Evolutionary conservation across 2,329 filamentous ascomycete genomes (phyloP).

Genomic region (Exutisphaerella laricina): DNA sequence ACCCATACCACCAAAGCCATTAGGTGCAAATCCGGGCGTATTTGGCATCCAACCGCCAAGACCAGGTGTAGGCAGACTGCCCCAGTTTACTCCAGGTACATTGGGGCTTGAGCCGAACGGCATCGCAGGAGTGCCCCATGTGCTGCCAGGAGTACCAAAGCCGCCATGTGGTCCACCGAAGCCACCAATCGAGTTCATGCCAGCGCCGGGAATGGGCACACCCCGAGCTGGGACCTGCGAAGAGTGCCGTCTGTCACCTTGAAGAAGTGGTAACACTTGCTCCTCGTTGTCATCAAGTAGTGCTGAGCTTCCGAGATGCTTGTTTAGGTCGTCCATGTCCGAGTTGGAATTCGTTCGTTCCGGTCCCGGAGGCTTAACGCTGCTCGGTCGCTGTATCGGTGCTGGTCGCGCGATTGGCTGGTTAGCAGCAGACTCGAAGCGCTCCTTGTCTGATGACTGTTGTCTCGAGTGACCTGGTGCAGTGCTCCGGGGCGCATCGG

Average conservation of each 20-base stretch:
- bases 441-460: conserved; percentile 56
- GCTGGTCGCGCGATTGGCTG: conserved; percentile 76
- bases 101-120: conserved; percentile 35
- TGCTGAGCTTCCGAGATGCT: conserved; percentile 85
- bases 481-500: conserved; percentile 37
- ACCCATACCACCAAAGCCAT: conserved; percentile 31
- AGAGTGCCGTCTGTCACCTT: conserved; percentile 35
- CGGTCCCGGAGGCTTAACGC: conserved; percentile 51
- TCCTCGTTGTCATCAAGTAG: conserved; percentile 67
- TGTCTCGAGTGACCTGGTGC: conserved; percentile 63
- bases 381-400: conserved; percentile 82
- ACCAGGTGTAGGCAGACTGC: conserved; percentile 31
- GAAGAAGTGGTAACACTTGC: conserved; percentile 48
- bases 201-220: conserved; percentile 28
- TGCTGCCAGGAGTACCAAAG: conserved; percentile 31
- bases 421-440: conserved; percentile 56
- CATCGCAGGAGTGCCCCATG: conserved; percentile 41
- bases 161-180: conserved; percentile 20
- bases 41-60: conserved; percentile 33
- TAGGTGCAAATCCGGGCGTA: conserved; percentile 46
- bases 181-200: conserved; percentile 27
- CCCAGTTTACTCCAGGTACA: conserved; percentile 37
- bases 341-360: conserved; percentile 40
- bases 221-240: conserved; percentile 32
- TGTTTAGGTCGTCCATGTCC: conserved; percentile 46